phyloP scores from a whole-genome alignment of 2,329 filamentous ascomycete genomes.

The Clonostachys sp. region DNA sequence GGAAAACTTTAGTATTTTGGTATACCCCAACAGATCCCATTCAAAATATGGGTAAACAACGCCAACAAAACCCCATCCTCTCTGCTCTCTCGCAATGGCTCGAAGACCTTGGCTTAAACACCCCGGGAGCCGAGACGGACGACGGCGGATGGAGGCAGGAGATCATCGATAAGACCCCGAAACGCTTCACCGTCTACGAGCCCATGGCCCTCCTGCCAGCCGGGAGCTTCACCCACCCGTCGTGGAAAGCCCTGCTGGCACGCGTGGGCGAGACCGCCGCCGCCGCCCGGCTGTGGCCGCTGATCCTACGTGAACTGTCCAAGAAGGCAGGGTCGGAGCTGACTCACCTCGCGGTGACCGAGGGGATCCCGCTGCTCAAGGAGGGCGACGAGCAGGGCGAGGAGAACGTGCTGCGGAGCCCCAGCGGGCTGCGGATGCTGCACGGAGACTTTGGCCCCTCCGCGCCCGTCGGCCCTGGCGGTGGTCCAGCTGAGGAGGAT shows the following conservation, averaged over 20 bases:
- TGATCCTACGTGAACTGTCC: constrained; percentile 42
- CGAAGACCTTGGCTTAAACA: not conserved
- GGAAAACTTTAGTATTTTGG: no score
- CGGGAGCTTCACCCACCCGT: constrained; percentile 43
- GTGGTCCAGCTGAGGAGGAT: constrained; percentile 31
- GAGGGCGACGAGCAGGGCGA: constrained; percentile 14
- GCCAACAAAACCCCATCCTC: constrained; percentile 19
- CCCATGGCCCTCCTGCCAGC: constrained; percentile 57
- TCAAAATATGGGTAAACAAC: constrained; percentile 3
- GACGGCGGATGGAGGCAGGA: constrained; percentile 10
- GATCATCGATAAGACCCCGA: constrained; percentile 40
- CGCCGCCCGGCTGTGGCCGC: constrained; percentile 35
- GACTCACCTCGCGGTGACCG: constrained; percentile 57
- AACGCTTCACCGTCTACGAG: constrained; percentile 55
- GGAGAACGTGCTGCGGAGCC: constrained; percentile 71
- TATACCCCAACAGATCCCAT: no score
- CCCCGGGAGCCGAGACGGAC: not conserved
- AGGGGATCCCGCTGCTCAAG: constrained; percentile 50
- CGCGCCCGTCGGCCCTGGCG: not conserved
- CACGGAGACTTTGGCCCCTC: constrained; percentile 69
- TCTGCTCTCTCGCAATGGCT: constrained; percentile 22
- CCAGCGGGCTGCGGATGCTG: constrained; percentile 64
- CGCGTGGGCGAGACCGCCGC: constrained; percentile 6
- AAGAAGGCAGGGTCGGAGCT: constrained; percentile 26
- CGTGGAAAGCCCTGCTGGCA: constrained; percentile 33